A percentile compares a stretch with the other conserved stretches of the same genome.
Conservation (phyloP, 2,329 filamentous ascomycete species). For the Ophiostoma tasmaniense region DNA sequence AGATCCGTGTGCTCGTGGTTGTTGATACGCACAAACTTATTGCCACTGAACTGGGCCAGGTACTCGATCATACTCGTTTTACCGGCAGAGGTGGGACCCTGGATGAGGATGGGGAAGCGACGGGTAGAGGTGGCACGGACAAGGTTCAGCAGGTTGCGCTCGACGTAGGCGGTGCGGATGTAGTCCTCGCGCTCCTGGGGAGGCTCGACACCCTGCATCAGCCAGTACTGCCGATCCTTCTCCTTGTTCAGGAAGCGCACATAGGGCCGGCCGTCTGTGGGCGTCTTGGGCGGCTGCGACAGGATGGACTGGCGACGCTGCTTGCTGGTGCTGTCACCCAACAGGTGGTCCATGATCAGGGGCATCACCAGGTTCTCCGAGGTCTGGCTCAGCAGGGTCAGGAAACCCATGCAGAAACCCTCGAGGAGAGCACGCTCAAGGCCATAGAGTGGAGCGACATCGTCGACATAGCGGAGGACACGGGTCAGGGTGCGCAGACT, state of each 20-base stretch:
- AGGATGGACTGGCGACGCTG: slow-evolving; percentile 62
- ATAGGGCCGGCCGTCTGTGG: slow-evolving; percentile 67
- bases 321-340: slow-evolving; percentile 45
- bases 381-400: slow-evolving; percentile 74
- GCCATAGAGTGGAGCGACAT: slow-evolving; percentile 76
- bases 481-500: slow-evolving; percentile 90
- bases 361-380: slow-evolving; percentile 75
- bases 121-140: slow-evolving; percentile 88
- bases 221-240: slow-evolving; percentile 70
- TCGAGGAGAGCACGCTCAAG: slow-evolving; percentile 81
- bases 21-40: slow-evolving; percentile 97
- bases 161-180: slow-evolving; percentile 92
- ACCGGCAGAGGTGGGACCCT: slow-evolving; percentile 92
- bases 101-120: slow-evolving; percentile 86
- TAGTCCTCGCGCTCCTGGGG: slow-evolving; percentile 75
- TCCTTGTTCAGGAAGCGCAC: slow-evolving; percentile 65
- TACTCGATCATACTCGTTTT: slow-evolving; percentile 99
- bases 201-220: slow-evolving; percentile 62
- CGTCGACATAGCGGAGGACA: slow-evolving; percentile 77
- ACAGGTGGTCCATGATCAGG: slow-evolving; percentile 70
- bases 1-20: slow-evolving; percentile 98
- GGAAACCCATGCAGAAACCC: slow-evolving; percentile 95
- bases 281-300: slow-evolving; percentile 67
- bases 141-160: slow-evolving; percentile 87
- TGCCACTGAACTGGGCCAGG: slow-evolving; percentile 89